A percentile compares a stretch with the other conserved stretches of the same genome.
Conservation (phyloP, 495 filamentous ascomycete species). For the Penicillium herquei region DNA sequence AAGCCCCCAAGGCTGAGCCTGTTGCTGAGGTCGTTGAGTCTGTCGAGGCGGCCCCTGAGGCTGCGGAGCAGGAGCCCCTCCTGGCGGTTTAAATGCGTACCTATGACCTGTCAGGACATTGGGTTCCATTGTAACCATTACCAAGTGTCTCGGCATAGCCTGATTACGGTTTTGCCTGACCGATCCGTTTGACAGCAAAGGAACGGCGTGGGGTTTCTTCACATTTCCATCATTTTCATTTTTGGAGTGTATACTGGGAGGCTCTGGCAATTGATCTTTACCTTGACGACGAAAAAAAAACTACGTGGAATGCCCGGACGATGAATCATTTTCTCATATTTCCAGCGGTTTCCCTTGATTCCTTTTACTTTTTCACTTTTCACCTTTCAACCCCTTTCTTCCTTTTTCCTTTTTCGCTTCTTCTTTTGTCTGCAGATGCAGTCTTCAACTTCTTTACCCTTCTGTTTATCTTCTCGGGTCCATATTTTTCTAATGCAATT, state of each 20-base stretch:
- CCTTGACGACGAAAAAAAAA: conserved; percentile 19
- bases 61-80: conserved; percentile 34
- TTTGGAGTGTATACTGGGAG: conserved; percentile 16
- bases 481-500: conserved; percentile 30
- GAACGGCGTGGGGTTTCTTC: not conserved
- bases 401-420: conserved; percentile 2
- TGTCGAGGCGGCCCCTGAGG: conserved; percentile 13
- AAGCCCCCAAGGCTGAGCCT: conserved; percentile 52
- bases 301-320: conserved; percentile 18
- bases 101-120: not conserved
- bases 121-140: not conserved
- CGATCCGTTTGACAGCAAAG: conserved; percentile 3
- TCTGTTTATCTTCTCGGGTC: conserved; percentile 27
- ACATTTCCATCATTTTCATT: conserved; percentile 9
- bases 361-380: conserved; percentile 6
- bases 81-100: conserved; percentile 29
- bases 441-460: conserved; percentile 7
- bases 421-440: conserved; percentile 11
- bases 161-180: not conserved
- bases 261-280: conserved; percentile 4
- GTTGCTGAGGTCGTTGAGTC: conserved; percentile 26
- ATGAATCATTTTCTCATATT: conserved; percentile 17
- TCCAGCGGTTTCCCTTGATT: conserved; percentile 9
- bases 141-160: not conserved
- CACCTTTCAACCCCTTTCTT: conserved; percentile 6